A percentile compares a stretch with the other conserved stretches of the same genome.
Evolutionary conservation across 305 asterid species (phyloP).

Genomic region (Fraxinus xanthoxyloides): DNA sequence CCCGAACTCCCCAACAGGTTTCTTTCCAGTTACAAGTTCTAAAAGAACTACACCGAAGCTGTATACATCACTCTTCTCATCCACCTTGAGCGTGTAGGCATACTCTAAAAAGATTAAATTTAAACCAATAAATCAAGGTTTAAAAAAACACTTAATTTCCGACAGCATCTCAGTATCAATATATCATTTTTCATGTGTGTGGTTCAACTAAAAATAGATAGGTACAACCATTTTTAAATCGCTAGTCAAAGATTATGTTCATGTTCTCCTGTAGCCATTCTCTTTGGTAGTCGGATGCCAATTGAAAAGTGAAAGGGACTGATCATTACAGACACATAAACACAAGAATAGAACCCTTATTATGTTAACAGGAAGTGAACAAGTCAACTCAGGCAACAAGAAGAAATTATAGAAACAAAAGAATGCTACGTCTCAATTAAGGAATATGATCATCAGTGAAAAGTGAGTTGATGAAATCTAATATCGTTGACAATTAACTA

Average conservation of each 20-base stretch:
- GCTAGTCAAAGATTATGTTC: not conserved
- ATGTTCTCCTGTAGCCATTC: constrained; percentile 21
- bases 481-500: constrained; percentile 15
- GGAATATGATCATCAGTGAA: constrained; percentile 6
- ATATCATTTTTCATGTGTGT: not conserved
- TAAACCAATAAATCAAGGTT: not conserved
- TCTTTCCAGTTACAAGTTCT: constrained; percentile 70
- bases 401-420: not conserved
- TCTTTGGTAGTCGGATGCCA: constrained; percentile 24
- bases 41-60: constrained; percentile 86
- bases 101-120: constrained; percentile 47
- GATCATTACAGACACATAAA: not conserved
- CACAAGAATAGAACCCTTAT: constrained; percentile 17
- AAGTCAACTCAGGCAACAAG: constrained; percentile 20
- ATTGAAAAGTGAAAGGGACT: constrained; percentile 24
- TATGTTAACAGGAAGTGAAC: constrained; percentile 24
- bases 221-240: not conserved
- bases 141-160: not conserved
- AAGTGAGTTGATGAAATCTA: not conserved
- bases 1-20: constrained; percentile 91
- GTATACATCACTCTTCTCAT: constrained; percentile 92
- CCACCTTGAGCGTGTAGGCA: constrained; percentile 87
- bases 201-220: not conserved
- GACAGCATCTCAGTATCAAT: not conserved
- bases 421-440: constrained; percentile 15